Base-by-base conservation (phyloP, 129 eudicot species). In the Cynara cardunculus region DNA sequence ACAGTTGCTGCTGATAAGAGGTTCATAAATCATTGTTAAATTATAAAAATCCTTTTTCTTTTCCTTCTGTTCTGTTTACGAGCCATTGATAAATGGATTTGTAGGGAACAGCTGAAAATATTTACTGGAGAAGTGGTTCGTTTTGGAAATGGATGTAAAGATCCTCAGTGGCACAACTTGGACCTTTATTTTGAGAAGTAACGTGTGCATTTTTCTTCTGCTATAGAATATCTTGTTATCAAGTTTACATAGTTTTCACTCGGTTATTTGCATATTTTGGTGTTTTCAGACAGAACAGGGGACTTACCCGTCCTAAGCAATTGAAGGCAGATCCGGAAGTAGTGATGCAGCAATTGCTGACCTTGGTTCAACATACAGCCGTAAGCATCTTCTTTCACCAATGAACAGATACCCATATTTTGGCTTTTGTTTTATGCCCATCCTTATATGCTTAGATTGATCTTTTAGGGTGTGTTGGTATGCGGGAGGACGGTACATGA, bases 151-250 rank as follows among this genome's bases (percentile, higher is more conserved):
- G 84, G 89, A 35, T 94, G 98, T 91, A 92, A 90, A 91, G 98
- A 94, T 87, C 90, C 98, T 86, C 98, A 90, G 78, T 94, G 98
- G 98, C 98, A 94, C 89, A 89, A 94, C 85, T 83, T 94, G 92
- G 97, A 94, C 71, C 95, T 92, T 70, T 94, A 87, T 84, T 94
- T 94, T 84, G 89, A 90, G 85, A 94, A 92, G 98, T 94, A 91
- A 88, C 65, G 70, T 70, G 46, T 7, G 62, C 44, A 53, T 19
- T 74, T 65, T 61, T 80, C 4, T 64, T 68, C 14, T 34, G 21
- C 21, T 77, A 56, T 44, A 26, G 5, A n/a, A 59, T 26, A 59
- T 77, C 25, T 79, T 83, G 73, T 82, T 28, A 61, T 73, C 34
- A 19, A 30, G 22, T 31, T 71, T 39, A 80, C 70, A 7, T 76